Percentiles rank a stretch among this genome's conserved stretches.
phyloP scores from a whole-genome alignment of 805 yeast genomes.

The Candida khao-thaluensis region DNA sequence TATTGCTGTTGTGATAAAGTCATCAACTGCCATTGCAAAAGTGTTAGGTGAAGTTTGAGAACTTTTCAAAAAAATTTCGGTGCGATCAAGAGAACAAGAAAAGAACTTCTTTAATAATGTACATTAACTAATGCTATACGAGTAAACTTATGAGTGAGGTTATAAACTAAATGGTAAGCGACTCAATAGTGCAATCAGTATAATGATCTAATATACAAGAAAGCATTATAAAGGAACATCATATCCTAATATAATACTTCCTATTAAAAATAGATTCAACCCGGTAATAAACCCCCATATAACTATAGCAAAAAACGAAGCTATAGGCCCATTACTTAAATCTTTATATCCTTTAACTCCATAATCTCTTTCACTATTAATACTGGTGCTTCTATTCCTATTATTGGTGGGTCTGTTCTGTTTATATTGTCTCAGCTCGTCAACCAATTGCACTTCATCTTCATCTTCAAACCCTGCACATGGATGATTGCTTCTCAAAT shows the following conservation, averaged over 20 bases:
- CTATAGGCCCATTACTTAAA: slow-evolving; percentile 63
- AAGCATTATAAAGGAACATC: slow-evolving; percentile 24
- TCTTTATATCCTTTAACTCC: slow-evolving; percentile 46
- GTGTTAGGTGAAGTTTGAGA: too few species aligned
- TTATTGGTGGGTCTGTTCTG: slow-evolving; percentile 15
- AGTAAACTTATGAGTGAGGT: too few species aligned
- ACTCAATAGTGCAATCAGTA: too few species aligned
- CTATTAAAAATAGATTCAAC: slow-evolving; percentile 69
- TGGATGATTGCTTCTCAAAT: slow-evolving; percentile 40
- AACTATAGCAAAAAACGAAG: slow-evolving; percentile 52
- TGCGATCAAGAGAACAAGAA: too few species aligned
- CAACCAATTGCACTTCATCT: slow-evolving; percentile 16
- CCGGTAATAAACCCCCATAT: slow-evolving; percentile 73
- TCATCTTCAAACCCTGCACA: slow-evolving; percentile 42
- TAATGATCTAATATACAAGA: neutral
- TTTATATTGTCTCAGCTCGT: slow-evolving; percentile 10
- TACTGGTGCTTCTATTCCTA: slow-evolving; percentile 12
- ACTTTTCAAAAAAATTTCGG: too few species aligned
- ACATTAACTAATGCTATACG: too few species aligned
- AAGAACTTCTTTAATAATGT: too few species aligned
- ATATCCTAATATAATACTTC: slow-evolving; percentile 27
- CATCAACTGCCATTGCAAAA: slow-evolving; percentile 13
- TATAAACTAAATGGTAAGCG: too few species aligned
- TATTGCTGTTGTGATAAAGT: slow-evolving; percentile 16
- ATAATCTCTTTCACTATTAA: slow-evolving; percentile 15